Evolutionary conservation across 2,329 filamentous ascomycete species (phyloP), one percentile per base, ranked within the genome.

Genomic region (Neocucurbitaria cava): DNA sequence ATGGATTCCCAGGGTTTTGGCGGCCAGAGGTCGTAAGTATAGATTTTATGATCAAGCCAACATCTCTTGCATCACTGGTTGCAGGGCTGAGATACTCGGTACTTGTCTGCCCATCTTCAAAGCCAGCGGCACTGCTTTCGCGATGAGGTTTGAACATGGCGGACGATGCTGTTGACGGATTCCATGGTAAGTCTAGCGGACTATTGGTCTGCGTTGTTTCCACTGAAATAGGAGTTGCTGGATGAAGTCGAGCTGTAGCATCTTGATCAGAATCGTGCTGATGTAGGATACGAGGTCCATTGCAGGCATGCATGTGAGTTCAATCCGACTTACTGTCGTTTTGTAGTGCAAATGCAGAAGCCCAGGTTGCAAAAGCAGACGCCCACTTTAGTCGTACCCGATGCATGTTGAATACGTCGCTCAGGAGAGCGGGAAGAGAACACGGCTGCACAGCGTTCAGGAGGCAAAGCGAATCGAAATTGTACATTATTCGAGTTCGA

Each of bases 191-290:
- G 20, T 20, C 38, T 21, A 18, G 11, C n/a, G n/a, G 10, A 13
- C 40, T 42, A 8, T 30, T 23, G 17, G 33, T 33, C 13, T 24
- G 30, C 24, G 20, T 40, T 39, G 45, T 15, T 17, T 43, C 36
- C 30, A 5, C 26, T 4, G 44, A 24, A 20, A 38, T 36, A 31
- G n/a, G 17, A 11, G 42, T 46, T n/a, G 51, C 49, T 35, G n/a
- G 15, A 35, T 54, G 48, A 49, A 49, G 31, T 40, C 23, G 40
- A 33, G 31, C 51, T 54, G 39, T 24, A 33, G 18, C 40, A 23
- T 42, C 5, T 17, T 26, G 10, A 26, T 54, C 33, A 54, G 51
- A 39, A 41, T 10, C 18, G 39, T 28, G 33, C 26, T 23, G 24
- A 41, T 30, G 35, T 5, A 3, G 17, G 10, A 36, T 40, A 31